Base-by-base conservation (phyloP, 305 asterid genomes). In the Rubia peregrina region DNA sequence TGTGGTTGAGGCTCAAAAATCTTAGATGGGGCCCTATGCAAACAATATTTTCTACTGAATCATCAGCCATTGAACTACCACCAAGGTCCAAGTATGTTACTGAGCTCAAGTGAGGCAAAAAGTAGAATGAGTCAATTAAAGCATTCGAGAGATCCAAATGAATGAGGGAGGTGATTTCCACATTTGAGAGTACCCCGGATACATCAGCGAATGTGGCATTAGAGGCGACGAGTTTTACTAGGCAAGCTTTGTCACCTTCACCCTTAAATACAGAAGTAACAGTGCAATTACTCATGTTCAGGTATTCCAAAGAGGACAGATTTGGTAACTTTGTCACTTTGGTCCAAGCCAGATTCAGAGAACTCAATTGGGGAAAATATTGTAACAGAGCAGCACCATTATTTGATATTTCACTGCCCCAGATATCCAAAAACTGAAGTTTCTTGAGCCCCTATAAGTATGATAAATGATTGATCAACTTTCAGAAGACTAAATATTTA, bases 221-320 rank as follows among this genome's bases (percentile, higher is more conserved):
- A 75, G 93, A 82, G 10, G 90, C 73, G 70, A 84, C 67, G 17
- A 94, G 83, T 73, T 84, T 87, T 81, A 80, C 76, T 75, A 87
- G 61, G 61, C 44, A 76, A 75, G 90, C 85, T 82, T 80, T 78
- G 55, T 61, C 81, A 64, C 82, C 90, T 74, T 71, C 84, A 74
- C 82, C 90, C 53, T 81, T 79, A 42, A 80, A 86, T 48, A 91
- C 64, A 73, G 90, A 82, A 74, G 80, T 83, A 80, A 94, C 70
- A 12, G 85, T 82, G 82, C 98, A 94, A 83, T 87, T 91, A 74
- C 98, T 91, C 95, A 91, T 87, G 89, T 91, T 85, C 73, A 95
- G 86, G 81, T 56, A 79, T 48, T 79, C 69, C 70, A 94, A 88
- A 43, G 92, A 86, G 69, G 83, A 70, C 74, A 94, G 62, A 77